Conservation (phyloP, 495 filamentous ascomycete species). For the Hyaloscypha bicolor region DNA sequence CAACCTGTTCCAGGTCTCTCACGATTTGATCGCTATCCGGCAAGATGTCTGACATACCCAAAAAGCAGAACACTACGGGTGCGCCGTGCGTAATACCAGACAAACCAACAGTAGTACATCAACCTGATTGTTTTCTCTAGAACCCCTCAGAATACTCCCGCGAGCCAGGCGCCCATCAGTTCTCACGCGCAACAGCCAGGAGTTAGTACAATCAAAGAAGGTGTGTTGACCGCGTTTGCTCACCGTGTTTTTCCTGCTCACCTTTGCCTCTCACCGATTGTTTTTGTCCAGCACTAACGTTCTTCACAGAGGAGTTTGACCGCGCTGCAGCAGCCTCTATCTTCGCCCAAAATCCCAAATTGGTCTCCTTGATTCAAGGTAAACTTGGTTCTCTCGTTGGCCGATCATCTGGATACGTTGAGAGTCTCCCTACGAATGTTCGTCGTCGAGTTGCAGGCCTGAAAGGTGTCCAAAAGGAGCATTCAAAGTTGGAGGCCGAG, state of each 20-base stretch:
- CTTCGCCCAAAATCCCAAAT: constrained; percentile 89
- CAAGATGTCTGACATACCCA: constrained; percentile 69
- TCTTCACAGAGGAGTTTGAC: constrained; percentile 78
- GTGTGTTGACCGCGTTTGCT: constrained; percentile 50
- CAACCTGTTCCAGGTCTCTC: not conserved
- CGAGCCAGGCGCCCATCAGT: constrained; percentile 93
- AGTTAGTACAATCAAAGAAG: constrained; percentile 95
- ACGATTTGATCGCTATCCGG: not conserved
- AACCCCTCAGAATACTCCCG: constrained; percentile 95
- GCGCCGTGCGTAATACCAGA: constrained; percentile 69
- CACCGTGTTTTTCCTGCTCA: constrained; percentile 1
- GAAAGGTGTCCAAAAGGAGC: constrained; percentile 98
- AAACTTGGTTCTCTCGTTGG: constrained; percentile 93
- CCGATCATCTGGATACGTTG: constrained; percentile 95
- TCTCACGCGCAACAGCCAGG: constrained; percentile 96
- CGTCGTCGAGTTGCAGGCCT: constrained; percentile 91
- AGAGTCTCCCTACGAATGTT: constrained; percentile 85
- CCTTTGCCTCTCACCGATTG: constrained; percentile 24
- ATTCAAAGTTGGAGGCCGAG: constrained; percentile 95
- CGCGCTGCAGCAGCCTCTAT: constrained; percentile 83
- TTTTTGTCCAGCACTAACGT: constrained; percentile 16
- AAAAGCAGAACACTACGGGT: constrained; percentile 46
- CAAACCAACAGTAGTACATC: not conserved
- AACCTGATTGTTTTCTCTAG: constrained; percentile 44
- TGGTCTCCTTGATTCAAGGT: constrained; percentile 96